Evolutionary conservation across 805 yeast genomes (phyloP), one percentile per base, ranked within the genome.

Genomic region (Hanseniaspora hatyaiensis): DNA sequence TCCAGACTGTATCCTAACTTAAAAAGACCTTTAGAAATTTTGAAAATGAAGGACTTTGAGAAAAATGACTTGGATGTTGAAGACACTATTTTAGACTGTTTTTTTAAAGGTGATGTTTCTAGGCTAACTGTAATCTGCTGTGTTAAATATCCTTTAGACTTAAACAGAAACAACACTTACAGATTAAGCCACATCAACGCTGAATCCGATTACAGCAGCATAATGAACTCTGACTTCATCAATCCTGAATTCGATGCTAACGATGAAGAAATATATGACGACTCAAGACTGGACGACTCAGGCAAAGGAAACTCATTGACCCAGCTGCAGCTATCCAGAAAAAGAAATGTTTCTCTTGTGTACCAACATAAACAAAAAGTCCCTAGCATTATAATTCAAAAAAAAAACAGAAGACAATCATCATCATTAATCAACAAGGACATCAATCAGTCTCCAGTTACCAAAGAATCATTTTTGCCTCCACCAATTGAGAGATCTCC

Each of bases 41-140:
- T 70, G n/a, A 72, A 74, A 43, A 62, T 84, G 4, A 94, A 83
- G 57, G 89, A 83, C 59, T 61, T 61, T 34, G 72, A 75, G 50
- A 72, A 71, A 49, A 82, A 88, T 54, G 94, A 84, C 58, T 64
- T 84, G 49, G 95, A 84, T 60, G 88, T 88, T 0, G 94, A 82
- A 51, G 83, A 78, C 53, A 51, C 61, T 2, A 80, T 78, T 0
- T 71, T 71, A 8, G 84, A 82, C 54, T 78, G 82, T 5, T 82
- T 84, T 55, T 33, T 36, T 20, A 34, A 34, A 12, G 31, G 26
- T 9, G 32, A 18, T 30, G 75, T 69, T 45, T 61, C 63, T 12
- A 69, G 65, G 50, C 72, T 69, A 50, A 61, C 69, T 4, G 71
- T 76, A 8, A 62, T 72, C 34, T 78, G 74, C 2, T 53, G 74